These are phyloP conservation scores for Prunus salicina DNA, from an alignment of 306 rosid genomes.

Conservation along the genomic window DNA sequence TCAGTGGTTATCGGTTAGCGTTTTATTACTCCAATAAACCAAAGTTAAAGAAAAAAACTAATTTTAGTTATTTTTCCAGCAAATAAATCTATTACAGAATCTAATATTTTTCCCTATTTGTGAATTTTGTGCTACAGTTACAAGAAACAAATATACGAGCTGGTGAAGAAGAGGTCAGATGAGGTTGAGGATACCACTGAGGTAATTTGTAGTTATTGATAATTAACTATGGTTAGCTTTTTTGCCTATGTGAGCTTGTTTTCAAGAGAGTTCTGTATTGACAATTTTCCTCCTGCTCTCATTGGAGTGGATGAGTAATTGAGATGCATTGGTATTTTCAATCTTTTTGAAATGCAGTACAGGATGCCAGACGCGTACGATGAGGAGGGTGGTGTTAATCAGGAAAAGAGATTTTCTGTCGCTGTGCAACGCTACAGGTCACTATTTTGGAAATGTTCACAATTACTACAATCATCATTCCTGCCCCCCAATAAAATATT, in stretches of 20 bases:
- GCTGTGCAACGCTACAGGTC: conserved; percentile 67
- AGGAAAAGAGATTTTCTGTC: conserved; percentile 87
- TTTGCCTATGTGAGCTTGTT: not conserved
- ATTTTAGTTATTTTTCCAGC: not conserved
- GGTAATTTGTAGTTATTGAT: conserved; percentile 46
- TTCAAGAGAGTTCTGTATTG: not conserved
- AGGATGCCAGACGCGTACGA: conserved; percentile 96
- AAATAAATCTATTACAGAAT: not conserved
- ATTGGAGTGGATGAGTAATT: not conserved
- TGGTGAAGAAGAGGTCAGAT: conserved; percentile 70
- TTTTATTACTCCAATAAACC: not conserved
- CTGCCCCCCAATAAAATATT: not conserved
- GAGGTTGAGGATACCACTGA: conserved; percentile 63
- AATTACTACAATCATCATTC: not conserved
- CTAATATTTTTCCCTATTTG: not conserved
- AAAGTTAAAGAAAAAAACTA: not conserved
- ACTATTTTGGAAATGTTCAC: conserved; percentile 21
- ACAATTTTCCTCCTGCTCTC: not conserved
- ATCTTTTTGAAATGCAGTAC: conserved; percentile 58
- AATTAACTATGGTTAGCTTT: not conserved
- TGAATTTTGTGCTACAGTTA: conserved; percentile 42
- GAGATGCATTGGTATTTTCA: not conserved
- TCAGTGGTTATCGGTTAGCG: not conserved
- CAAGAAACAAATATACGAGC: conserved; percentile 79
- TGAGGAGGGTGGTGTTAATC: conserved; percentile 73